Base-by-base conservation (phyloP, 352 stramenopile species). In the Phytophthora ohioensis region DNA sequence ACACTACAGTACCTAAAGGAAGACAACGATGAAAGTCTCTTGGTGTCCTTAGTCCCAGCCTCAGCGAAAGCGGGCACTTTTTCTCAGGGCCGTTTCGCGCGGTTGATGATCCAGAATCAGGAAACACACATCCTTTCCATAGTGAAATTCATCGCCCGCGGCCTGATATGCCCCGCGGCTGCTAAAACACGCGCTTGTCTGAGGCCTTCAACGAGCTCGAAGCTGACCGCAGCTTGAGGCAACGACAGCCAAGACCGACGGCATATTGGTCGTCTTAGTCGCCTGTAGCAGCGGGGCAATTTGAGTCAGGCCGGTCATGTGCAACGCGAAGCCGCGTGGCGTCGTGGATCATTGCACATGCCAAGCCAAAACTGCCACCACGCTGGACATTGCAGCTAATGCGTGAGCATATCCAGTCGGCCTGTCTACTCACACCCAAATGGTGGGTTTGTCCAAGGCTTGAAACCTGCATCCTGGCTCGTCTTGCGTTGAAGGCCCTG, bases 31-130 rank as follows among this genome's bases (percentile, higher is more conserved):
- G 17, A 21, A 21, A 52, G 46, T n/a, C 35, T 5, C 2, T 13
- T 57, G 31, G 34, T 13, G 59, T 32, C 43, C 10, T 51, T 46
- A 48, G 63, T 30, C 30, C 38, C n/a, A 43, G 53, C 53, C 54
- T 70, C 63, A 58, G 64, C 11, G 30, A 47, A 57, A 52, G 47
- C 1, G 31, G 47, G 41, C 46, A 36, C 43, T 52, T 52, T 69
- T 65, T 71, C 47, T 70, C 62, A 57, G 3, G 62, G 27, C 31
- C 60, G 60, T 51, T 68, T 55, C 13, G 39, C 11, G 46, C 36
- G 21, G 56, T 56, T 64, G 61, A 56, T 69, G 61, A 32, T 43
- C 47, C 5, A 55, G 54, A 66, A 71, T 66, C 63, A 70, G 45
- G 63, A 36, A 35, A 36, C 21, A 62, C 52, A 52, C 64, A 71